These are phyloP conservation scores for Quercus lobata DNA, from an alignment of 331 rosid genomes.

Conservation along the genomic window DNA sequence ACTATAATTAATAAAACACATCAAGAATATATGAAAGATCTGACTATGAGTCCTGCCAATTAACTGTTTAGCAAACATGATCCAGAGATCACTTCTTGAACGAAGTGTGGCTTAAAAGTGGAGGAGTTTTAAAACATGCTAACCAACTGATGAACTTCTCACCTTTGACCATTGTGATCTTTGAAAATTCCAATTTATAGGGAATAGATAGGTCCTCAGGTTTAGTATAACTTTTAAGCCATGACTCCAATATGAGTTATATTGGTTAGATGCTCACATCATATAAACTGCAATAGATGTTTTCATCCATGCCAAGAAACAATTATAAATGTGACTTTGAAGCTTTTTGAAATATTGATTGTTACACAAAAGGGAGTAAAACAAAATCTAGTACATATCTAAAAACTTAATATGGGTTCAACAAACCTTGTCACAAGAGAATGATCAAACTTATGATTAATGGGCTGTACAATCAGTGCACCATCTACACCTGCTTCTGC, in stretches of 20 bases:
- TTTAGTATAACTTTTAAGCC: neutral
- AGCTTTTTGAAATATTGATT: neutral
- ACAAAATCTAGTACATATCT: too few relatives aligned
- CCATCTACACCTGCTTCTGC: conserved; percentile 86
- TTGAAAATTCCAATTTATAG: neutral
- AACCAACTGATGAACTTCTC: neutral
- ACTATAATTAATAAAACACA: neutral
- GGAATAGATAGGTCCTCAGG: neutral
- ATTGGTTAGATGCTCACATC: neutral
- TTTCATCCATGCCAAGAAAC: neutral
- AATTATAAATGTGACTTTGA: neutral
- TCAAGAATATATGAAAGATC: neutral
- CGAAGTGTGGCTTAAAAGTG: neutral
- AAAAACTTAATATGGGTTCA: neutral
- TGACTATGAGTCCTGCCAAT: neutral
- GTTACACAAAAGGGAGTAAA: neutral
- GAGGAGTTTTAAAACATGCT: neutral
- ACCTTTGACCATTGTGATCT: neutral
- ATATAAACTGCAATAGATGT: neutral
- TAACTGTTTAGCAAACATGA: neutral
- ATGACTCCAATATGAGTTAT: neutral
- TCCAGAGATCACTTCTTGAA: neutral
- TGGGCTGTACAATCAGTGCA: conserved; percentile 95
- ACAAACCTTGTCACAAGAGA: conserved; percentile 77
- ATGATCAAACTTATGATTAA: conserved; percentile 84